Evolutionary conservation across 2,329 filamentous ascomycete species (phyloP).

Genomic region (Curvularia sp.): DNA sequence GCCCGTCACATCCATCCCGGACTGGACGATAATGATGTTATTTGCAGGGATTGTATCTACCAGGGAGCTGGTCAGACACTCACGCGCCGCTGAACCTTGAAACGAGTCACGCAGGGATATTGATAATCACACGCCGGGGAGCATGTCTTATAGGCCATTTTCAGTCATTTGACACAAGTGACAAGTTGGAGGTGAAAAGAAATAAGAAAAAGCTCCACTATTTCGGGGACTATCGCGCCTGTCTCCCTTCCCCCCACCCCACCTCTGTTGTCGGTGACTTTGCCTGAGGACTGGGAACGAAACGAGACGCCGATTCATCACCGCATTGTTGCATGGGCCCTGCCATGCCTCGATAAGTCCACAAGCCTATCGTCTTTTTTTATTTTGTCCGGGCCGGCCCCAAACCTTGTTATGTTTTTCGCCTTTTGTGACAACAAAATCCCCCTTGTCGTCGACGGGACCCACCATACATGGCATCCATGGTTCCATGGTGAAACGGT

Average conservation of each 20-base stretch:
- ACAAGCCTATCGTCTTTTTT: not conserved
- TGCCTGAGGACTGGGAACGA: not conserved
- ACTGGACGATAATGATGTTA: not conserved
- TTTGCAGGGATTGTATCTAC: constrained; percentile 3
- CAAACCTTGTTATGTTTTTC: not conserved
- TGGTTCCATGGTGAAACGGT: constrained; percentile 1
- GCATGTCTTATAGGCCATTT: not conserved
- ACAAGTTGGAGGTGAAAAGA: not conserved
- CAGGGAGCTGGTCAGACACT: not conserved
- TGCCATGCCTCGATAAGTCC: not conserved
- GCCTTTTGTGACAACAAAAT: not conserved
- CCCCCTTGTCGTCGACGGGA: not conserved
- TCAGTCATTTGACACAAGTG: not conserved
- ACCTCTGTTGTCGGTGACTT: not conserved
- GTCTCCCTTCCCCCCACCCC: not conserved
- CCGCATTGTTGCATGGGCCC: not conserved
- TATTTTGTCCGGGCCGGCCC: not conserved
- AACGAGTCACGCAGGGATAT: not conserved
- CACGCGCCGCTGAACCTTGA: not conserved
- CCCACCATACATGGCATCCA: not conserved
- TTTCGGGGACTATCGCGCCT: not conserved
- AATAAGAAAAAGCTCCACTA: not conserved
- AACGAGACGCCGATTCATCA: not conserved
- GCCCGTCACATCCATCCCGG: not conserved
- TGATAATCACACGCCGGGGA: not conserved